Conservation (phyloP, 78 protist species). For the Corallochytrium limacisporum region DNA sequence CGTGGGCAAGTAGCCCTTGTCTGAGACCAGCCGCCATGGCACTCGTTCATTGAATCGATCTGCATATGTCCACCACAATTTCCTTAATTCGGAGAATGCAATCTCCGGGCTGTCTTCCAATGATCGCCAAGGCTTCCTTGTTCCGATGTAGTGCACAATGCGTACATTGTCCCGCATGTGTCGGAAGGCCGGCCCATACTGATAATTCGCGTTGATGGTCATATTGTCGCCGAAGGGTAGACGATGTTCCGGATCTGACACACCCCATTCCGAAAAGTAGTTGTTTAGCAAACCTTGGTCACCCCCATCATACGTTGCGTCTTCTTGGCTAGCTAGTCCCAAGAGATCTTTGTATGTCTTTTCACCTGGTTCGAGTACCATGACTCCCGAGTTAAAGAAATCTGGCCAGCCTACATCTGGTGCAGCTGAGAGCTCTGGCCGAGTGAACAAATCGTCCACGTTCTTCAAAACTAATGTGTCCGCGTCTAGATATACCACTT, state of each 20-base stretch:
- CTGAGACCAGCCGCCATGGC: no score
- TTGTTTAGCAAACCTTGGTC: constrained; percentile 36
- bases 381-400: constrained; percentile 34
- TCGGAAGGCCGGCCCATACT: constrained; percentile 8
- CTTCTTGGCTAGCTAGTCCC: background rate
- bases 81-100: no score
- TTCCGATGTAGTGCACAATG: constrained; percentile 6
- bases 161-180: background rate
- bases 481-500: constrained; percentile 30
- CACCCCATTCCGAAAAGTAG: constrained; percentile 12
- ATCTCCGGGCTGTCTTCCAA: no score
- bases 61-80: no score
- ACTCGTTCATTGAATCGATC: no score
- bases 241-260: background rate
- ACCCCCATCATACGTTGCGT: constrained; percentile 2
- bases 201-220: constrained; percentile 17
- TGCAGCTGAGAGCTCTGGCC: constrained; percentile 18
- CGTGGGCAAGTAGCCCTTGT: no score
- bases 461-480: constrained; percentile 22
- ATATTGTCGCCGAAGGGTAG: constrained; percentile 20
- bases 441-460: constrained; percentile 19
- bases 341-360: background rate
- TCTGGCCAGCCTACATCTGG: constrained; percentile 44
- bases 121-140: constrained; percentile 20
- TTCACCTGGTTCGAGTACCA: constrained; percentile 12